These are phyloP conservation scores for Globisporangium canariense DNA, from an alignment of 352 stramenopile species.

Conservation along the genomic window DNA sequence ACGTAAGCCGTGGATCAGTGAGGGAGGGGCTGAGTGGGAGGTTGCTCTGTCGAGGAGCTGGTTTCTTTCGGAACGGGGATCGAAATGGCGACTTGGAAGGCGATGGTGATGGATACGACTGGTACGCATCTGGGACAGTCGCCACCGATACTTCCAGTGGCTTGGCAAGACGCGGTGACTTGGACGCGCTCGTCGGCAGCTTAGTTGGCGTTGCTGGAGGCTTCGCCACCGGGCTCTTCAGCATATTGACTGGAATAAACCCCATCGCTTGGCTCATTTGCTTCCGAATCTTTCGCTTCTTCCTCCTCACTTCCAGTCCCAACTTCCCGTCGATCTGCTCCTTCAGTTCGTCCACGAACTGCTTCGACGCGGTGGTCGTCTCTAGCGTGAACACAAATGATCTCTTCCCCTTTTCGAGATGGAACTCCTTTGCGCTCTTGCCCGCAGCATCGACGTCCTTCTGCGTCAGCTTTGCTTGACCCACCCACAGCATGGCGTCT, in stretches of 20 bases:
- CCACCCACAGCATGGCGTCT: conserved; percentile 70
- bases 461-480: conserved; percentile 40
- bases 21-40: conserved; percentile 21
- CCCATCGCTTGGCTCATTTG: conserved; percentile 55
- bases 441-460: conserved; percentile 27
- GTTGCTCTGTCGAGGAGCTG: conserved; percentile 29
- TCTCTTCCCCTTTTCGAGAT: conserved; percentile 55
- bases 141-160: conserved; percentile 40
- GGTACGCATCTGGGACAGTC: conserved; percentile 37
- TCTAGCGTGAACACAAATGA: conserved; percentile 63
- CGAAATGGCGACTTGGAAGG: conserved; percentile 68
- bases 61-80: conserved; percentile 76
- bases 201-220: conserved; percentile 36
- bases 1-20: conserved; percentile 14
- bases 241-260: conserved; percentile 67
- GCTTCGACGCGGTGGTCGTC: conserved; percentile 32
- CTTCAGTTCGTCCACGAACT: conserved; percentile 66
- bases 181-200: conserved; percentile 36
- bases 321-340: conserved; percentile 61
- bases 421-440: conserved; percentile 34
- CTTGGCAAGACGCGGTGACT: conserved; percentile 43
- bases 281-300: conserved; percentile 81
- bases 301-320: conserved; percentile 47
- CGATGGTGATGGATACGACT: conserved; percentile 42
- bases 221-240: conserved; percentile 49